Base-by-base conservation (phyloP, 495 filamentous ascomycete genomes). In the Acidomyces sp. region DNA sequence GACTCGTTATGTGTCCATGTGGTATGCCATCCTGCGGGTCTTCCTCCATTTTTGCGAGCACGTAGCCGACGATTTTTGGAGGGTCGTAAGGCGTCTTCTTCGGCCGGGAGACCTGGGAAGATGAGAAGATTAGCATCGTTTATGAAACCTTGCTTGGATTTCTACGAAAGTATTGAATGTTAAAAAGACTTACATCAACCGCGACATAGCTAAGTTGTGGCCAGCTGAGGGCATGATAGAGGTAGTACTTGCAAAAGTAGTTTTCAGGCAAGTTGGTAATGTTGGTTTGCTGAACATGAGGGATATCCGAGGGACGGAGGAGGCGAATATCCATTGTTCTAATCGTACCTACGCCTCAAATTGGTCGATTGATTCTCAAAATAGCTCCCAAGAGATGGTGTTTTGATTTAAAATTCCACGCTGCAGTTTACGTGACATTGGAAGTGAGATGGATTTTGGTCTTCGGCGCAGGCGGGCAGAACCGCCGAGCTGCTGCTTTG, bases 201-300 rank as follows among this genome's bases (percentile, higher is more conserved):
- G 90, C 90, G 22, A 97, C 90, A 62, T 85, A 96, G 53, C 80
- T 87, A 36, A 96, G 76, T 59, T 95, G 88, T 6, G 90, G 90
- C 90, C 90, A 97, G 37, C 85, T 90, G 39, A 95, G 75, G 5
- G 90, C 90, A 63, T 97, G 90, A 74, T 97, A 97, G 54, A 97
- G 82, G 72, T 97, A 97, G 72, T 97, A 97, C 74, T 97, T 97
- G 64, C 92, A 77, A 63, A 95, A 96, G 73, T 97, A 97, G 70
- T 97, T 97, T 65, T 97, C 90, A 52, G 90, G 90, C 21, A 97
- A 72, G 67, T 97, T 97, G 57, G 93, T 93, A 60, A 96, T 85
- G 68, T 97, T 97, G 51, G 90, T 85, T 63, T 86, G 82, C 68
- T 97, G 90, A 54, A 97, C 88, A 51, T 93, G 78, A 31, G 84